Conservation (phyloP, 371 early-diverging fungal species). For the Umbelopsis sp. region DNA sequence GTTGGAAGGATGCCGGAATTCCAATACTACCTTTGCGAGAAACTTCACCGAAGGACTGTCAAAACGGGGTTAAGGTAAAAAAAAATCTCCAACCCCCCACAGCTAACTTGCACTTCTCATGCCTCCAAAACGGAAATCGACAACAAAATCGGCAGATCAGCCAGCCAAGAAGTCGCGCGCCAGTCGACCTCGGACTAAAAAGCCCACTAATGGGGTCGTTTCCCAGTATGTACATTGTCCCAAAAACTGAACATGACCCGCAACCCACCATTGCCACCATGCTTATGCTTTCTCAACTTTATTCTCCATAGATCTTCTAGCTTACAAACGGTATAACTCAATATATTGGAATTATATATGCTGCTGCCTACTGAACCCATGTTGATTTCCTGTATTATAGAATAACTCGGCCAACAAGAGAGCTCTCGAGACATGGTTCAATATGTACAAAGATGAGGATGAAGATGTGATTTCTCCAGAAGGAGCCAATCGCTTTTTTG, state of each 20-base stretch:
- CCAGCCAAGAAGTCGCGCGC: constrained; percentile 15
- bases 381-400: not conserved
- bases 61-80: not conserved
- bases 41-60: not conserved
- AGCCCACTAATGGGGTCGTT: not conserved
- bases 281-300: too few species aligned
- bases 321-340: too few species aligned
- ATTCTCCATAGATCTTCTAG: too few species aligned
- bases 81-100: not conserved
- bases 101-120: not conserved
- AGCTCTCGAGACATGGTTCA: not conserved
- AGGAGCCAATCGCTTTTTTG: constrained; percentile 7
- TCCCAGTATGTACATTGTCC: not conserved
- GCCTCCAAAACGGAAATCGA: constrained; percentile 10
- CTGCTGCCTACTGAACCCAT: too few species aligned
- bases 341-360: too few species aligned
- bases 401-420: not conserved
- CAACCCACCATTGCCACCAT: too few species aligned
- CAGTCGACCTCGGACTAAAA: not conserved
- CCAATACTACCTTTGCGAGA: too few species aligned
- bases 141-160: constrained; percentile 4
- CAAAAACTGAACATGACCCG: not conserved
- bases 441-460: not conserved
- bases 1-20: too few species aligned
- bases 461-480: constrained; percentile 10